Evolutionary conservation across 768 basidiomycete species (phyloP).

Genomic region (Pseudohyphozyma bogoriensis): DNA sequence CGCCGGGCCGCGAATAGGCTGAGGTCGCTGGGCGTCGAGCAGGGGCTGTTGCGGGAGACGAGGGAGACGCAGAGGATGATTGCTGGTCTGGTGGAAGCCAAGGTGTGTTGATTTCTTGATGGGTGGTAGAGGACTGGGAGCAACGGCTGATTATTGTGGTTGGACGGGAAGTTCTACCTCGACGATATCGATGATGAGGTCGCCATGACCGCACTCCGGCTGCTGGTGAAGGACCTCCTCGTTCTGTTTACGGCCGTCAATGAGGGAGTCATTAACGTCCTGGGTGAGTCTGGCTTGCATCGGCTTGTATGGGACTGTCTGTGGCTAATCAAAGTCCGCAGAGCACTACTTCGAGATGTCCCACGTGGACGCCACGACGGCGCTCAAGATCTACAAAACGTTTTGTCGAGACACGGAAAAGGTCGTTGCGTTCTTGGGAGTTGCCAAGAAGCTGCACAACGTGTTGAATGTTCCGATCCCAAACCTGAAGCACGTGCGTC

Average conservation of each 20-base stretch:
- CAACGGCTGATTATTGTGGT: too few relatives aligned
- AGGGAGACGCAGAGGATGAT: constrained; percentile 82
- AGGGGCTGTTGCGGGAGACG: constrained; percentile 85
- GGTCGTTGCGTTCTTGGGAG: constrained; percentile 76
- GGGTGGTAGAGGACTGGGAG: background rate
- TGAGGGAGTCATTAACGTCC: constrained; percentile 63
- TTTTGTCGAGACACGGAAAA: constrained; percentile 91
- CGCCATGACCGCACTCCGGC: constrained; percentile 71
- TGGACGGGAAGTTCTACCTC: constrained; percentile 65
- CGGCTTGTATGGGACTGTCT: background rate
- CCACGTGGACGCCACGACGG: constrained; percentile 73
- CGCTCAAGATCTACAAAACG: constrained; percentile 76
- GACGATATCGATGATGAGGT: constrained; percentile 90
- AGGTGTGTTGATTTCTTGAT: constrained; percentile 50
- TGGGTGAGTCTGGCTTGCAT: constrained; percentile 37
- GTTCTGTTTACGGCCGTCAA: constrained; percentile 94
- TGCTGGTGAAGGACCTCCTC: constrained; percentile 92
- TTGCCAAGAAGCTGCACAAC: constrained; percentile 87
- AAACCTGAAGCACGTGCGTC: constrained; percentile 65
- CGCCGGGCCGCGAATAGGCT: constrained; percentile 43
- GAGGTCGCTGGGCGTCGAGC: constrained; percentile 85
- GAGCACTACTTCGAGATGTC: constrained; percentile 99
- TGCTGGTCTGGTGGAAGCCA: constrained; percentile 73
- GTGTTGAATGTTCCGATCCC: constrained; percentile 88
- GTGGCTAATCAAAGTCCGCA: constrained; percentile 21